Percentiles rank a stretch among this genome's conserved stretches.
These are phyloP conservation scores for Penicillium pulvis DNA, from an alignment of 495 filamentous ascomycete genomes.

Conservation along the genomic window DNA sequence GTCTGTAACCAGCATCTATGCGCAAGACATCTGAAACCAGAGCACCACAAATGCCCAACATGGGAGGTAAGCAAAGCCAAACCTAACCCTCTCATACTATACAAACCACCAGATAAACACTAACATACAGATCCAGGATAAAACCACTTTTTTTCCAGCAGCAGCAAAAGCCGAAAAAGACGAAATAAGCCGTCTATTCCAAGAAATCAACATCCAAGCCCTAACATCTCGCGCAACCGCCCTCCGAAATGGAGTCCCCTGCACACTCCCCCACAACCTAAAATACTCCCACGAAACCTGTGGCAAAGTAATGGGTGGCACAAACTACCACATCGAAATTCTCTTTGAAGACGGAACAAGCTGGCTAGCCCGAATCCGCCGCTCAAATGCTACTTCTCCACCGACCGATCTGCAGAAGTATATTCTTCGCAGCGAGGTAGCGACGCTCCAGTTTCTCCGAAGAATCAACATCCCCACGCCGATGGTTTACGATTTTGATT, in stretches of 20 bases:
- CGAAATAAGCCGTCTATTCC: constrained; percentile 31
- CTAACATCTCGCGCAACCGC: constrained; percentile 21
- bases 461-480: constrained; percentile 31
- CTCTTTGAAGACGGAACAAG: constrained; percentile 29
- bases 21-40: constrained; percentile 25
- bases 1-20: constrained; percentile 40
- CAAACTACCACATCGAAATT: constrained; percentile 37
- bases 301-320: constrained; percentile 38
- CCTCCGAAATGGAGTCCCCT: constrained; percentile 31
- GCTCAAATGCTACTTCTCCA: constrained; percentile 33
- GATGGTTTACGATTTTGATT: constrained; percentile 32
- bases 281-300: constrained; percentile 30
- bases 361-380: constrained; percentile 32
- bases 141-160: constrained; percentile 25
- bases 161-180: constrained; percentile 25
- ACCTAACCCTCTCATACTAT: background rate
- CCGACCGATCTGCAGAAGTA: constrained; percentile 32
- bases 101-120: background rate
- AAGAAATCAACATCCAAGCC: constrained; percentile 32
- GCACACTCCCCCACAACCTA: constrained; percentile 24
- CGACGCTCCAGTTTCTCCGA: constrained; percentile 35
- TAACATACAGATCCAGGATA: constrained; percentile 24
- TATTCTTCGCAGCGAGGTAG: constrained; percentile 35
- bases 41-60: constrained; percentile 35
- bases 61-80: constrained; percentile 34